A percentile compares a stretch with the other conserved stretches of the same genome.
Conservation (phyloP, 148 eudicot genomes). For the Arctostaphylos glauca region DNA sequence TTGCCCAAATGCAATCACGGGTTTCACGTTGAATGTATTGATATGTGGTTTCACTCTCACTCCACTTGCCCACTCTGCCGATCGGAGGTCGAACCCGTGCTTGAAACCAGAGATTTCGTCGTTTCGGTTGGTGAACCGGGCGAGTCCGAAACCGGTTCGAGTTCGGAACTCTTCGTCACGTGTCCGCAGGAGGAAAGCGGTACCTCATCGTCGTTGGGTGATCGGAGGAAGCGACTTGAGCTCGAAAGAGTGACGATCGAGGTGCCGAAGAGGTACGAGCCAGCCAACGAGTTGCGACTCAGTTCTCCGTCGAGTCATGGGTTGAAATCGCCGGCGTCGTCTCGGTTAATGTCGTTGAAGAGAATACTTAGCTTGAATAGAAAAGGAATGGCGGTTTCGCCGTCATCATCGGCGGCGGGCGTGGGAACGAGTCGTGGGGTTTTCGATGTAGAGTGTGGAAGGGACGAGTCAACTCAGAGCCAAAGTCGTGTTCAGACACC, state of each 20-base stretch:
- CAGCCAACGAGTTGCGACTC: conserved; percentile 39
- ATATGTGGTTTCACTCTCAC: conserved; percentile 88
- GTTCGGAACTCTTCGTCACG: conserved; percentile 6
- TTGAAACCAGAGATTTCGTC: background rate
- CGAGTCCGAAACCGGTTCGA: conserved; percentile 19
- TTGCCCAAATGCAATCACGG: conserved; percentile 74
- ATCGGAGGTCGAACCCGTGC: conserved; percentile 49
- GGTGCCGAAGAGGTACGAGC: conserved; percentile 51
- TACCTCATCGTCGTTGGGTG: conserved; percentile 24
- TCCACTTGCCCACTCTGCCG: conserved; percentile 93
- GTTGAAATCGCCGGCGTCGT: conserved; percentile 45
- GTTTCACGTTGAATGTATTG: conserved; percentile 75
- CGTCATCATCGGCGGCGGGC: conserved; percentile 28
- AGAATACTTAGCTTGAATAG: conserved; percentile 59
- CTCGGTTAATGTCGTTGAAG: conserved; percentile 53
- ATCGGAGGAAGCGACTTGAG: conserved; percentile 43
- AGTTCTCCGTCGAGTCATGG: conserved; percentile 53
- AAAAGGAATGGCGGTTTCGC: conserved; percentile 28
- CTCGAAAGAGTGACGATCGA: conserved; percentile 47
- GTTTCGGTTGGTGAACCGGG: conserved; percentile 21
- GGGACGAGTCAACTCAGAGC: conserved; percentile 29
- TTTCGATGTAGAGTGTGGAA: conserved; percentile 48
- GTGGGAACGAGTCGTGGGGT: conserved; percentile 36
- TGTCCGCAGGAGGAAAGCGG: background rate
- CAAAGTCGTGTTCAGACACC: conserved; percentile 32